Base-by-base conservation (phyloP, 2,329 filamentous ascomycete species). In the Fusarium sacchari region DNA sequence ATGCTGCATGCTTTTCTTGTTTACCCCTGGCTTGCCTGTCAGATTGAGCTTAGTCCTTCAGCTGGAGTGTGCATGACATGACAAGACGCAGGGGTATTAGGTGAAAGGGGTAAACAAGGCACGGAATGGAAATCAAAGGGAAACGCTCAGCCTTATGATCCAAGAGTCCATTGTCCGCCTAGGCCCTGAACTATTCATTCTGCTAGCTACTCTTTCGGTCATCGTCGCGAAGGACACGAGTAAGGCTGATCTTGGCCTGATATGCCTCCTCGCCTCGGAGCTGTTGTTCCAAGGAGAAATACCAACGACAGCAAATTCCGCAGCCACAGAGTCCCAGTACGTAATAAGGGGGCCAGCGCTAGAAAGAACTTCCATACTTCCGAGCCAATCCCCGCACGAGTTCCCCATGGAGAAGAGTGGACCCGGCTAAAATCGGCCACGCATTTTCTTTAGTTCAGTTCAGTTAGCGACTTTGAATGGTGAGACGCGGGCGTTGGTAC, bases 391-490 rank as follows among this genome's bases (percentile, higher is more conserved):
- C 65, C 65, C 67, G 46, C 65, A 70, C 59, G 46, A n/a, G 50
- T 69, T 69, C 67, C 67, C 59, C 67, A 65, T 65, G 67, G 67
- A 59, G 47, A 64, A 39, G 50, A 65, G 67, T 69, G 67, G 67
- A 69, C 7, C 37, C 62, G 58, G 57, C 28, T 63, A 52, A 63
- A 63, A 18, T 39, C 60, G 58, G 47, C 26, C 40, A 40, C 6
- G n/a, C 34, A 39, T 28, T 28, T 37, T 47, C 17, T 17, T 26
- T 32, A 32, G 30, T 12, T 43, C 24, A 7, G n/a, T 22, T 43
- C 9, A 43, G n/a, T 43, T 26, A 46, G 43, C 7, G 14, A 22
- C 26, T 55, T 55, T 11, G 5, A 3, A 52, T 65, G 66, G 66
- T 65, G 66, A 57, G 65, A 70, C 59, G 42, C 18, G 40, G 40